Evolutionary conservation across 306 rosid genomes (phyloP).

Genomic region (Prunus campanulata): DNA sequence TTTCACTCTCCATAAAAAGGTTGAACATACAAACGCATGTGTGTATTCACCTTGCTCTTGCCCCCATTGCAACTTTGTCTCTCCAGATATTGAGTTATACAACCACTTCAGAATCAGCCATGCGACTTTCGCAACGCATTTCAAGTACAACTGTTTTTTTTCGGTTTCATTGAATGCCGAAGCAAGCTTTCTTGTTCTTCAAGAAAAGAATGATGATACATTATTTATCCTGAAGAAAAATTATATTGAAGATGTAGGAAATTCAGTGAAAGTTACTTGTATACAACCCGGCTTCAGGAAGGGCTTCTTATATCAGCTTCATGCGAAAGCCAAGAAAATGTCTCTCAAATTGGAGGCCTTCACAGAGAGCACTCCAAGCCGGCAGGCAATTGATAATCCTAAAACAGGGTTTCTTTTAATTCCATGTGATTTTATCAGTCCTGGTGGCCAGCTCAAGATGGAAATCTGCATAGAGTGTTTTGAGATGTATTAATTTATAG

Average conservation of each 20-base stretch:
- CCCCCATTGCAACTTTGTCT: constrained; percentile 46
- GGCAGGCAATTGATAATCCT: constrained; percentile 11
- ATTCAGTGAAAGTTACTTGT: constrained; percentile 38
- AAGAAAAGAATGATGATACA: constrained; percentile 34
- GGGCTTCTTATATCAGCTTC: constrained; percentile 38
- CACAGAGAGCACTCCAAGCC: constrained; percentile 32
- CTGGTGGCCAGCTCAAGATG: constrained; percentile 33
- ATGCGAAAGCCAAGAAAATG: constrained; percentile 26
- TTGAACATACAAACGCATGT: constrained; percentile 55
- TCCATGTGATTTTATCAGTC: constrained; percentile 32
- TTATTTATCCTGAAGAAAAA: constrained; percentile 45
- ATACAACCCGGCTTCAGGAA: constrained; percentile 37
- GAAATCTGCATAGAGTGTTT: constrained; percentile 32
- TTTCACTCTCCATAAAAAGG: constrained; percentile 30
- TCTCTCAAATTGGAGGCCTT: constrained; percentile 37
- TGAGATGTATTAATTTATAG: too few relatives aligned
- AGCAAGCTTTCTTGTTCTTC: constrained; percentile 36
- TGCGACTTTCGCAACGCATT: constrained; percentile 19
- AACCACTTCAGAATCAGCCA: constrained; percentile 49
- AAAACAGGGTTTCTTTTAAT: constrained; percentile 39
- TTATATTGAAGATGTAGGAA: constrained; percentile 33
- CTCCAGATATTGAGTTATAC: constrained; percentile 38
- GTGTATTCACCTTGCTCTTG: constrained; percentile 49
- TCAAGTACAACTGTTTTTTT: constrained; percentile 30
- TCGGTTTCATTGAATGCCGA: constrained; percentile 13